Base-by-base conservation (phyloP, 495 filamentous ascomycete species). In the Daldinia bambusicola region DNA sequence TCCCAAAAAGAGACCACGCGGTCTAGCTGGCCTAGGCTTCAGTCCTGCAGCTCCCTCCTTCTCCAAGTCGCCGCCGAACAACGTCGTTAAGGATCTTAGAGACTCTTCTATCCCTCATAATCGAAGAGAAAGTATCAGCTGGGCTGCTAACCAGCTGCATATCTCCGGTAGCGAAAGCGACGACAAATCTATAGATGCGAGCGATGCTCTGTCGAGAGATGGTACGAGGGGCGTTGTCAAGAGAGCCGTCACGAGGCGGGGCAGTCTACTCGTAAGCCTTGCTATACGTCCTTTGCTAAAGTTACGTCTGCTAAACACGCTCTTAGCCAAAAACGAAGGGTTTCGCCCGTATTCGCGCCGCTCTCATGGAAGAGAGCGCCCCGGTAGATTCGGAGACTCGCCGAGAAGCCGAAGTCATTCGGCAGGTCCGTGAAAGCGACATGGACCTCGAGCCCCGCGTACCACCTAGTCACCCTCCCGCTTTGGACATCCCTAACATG, bases 391-490 rank as follows among this genome's bases (percentile, higher is more conserved):
- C 89, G 45, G 95, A 99, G 78, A 87, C 94, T 67, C 90, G 91
- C 62, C 91, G 93, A 41, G 95, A 99, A 83, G 93, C 95, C 12
- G 94, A 98, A 80, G 94, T 98, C 0, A 91, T 98, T 61, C 90
- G 92, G 2, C 96, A 97, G 79, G 94, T 97, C 36, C 91, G 92
- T 16, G 95, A 98, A 78, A 86, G 83, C 69, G 86, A 88, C 69
- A 82, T 86, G 80, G 84, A 86, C 32, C 76, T 86, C 26, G 84
- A 84, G 55, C 79, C 78, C 6, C 74, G 80, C 34, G 67, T 76
- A 14, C 66, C 78, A 14, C 62, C 70, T 0, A 58, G 61, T 2
- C 64, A 63, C 9, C n/a, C 64, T 2, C 64, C 69, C 10, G 31
- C 70, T 14, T 41, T 75, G 48, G 69, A 74, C 22, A 69, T 66